Evolutionary conservation across 1,284 basidiomycete species (phyloP).

Genomic region (Entoloma clypeatum): DNA sequence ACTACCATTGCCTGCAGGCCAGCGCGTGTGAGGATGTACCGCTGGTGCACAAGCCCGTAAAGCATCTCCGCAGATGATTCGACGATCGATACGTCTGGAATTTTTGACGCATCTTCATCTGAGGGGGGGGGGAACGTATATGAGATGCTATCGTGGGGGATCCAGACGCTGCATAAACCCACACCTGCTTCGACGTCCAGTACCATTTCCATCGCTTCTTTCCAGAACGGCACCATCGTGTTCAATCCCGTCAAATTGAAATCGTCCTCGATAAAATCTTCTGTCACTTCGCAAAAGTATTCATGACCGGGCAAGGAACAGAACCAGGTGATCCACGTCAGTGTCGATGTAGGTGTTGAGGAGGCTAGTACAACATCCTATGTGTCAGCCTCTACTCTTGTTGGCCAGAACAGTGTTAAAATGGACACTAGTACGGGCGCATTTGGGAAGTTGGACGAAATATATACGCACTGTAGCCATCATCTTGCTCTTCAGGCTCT

Average conservation of each 20-base stretch:
- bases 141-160: slow-evolving; percentile 12
- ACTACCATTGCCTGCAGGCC: slow-evolving; percentile 93
- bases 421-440: slow-evolving; percentile 12
- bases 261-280: slow-evolving; percentile 99
- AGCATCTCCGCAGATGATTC: slow-evolving; percentile 97
- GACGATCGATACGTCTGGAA: slow-evolving; percentile 94
- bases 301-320: slow-evolving; percentile 98
- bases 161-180: slow-evolving; percentile 25
- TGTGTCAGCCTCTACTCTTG: slow-evolving; percentile 17
- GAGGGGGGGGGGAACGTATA: slow-evolving; percentile 11
- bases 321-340: slow-evolving; percentile 99
- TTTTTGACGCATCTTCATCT: slow-evolving; percentile 93
- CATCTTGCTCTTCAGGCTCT: slow-evolving; percentile 60
- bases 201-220: slow-evolving; percentile 99
- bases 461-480: slow-evolving; percentile 65
- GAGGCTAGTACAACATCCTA: slow-evolving; percentile 49
- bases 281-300: slow-evolving; percentile 96
- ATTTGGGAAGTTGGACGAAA: slow-evolving; percentile 18
- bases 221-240: slow-evolving; percentile 97
- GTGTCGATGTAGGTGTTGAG: slow-evolving; percentile 78
- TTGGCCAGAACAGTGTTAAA: not conserved
- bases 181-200: slow-evolving; percentile 97
- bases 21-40: slow-evolving; percentile 92
- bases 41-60: slow-evolving; percentile 96
- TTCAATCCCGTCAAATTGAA: slow-evolving; percentile 98